These are phyloP conservation scores for Tolypocladium guangdongense DNA, from an alignment of 2,329 filamentous ascomycete species.

Conservation along the genomic window DNA sequence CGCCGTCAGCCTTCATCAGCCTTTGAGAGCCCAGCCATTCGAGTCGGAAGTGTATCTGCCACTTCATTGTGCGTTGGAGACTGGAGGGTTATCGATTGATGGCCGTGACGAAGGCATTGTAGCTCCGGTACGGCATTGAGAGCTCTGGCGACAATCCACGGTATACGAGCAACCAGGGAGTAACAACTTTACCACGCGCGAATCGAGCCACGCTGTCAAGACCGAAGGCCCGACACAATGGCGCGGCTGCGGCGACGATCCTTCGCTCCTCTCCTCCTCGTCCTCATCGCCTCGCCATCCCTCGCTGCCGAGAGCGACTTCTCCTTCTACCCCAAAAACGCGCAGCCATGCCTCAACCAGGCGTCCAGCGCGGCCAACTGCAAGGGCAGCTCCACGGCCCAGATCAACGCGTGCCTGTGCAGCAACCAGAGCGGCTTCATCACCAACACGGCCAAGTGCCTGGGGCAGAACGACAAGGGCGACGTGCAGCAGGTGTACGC, in stretches of 20 bases:
- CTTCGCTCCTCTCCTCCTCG: slow-evolving; percentile 17
- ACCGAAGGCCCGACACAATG: slow-evolving; percentile 8
- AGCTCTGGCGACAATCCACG: neutral
- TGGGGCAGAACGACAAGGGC: slow-evolving; percentile 21
- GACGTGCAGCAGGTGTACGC: slow-evolving; percentile 32
- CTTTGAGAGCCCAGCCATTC: too few relatives aligned
- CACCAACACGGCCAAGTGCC: slow-evolving; percentile 32
- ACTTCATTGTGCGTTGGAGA: neutral
- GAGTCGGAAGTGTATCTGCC: too few relatives aligned
- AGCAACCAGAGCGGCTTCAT: slow-evolving; percentile 37
- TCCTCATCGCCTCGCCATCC: slow-evolving; percentile 11
- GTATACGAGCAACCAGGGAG: too few relatives aligned
- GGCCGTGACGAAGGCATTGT: neutral
- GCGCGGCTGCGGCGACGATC: slow-evolving; percentile 11
- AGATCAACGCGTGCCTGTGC: slow-evolving; percentile 40
- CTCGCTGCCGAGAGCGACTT: slow-evolving; percentile 20
- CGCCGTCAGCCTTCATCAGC: neutral
- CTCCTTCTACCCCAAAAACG: slow-evolving; percentile 18
- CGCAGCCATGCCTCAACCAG: slow-evolving; percentile 29
- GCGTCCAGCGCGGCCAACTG: slow-evolving; percentile 30
- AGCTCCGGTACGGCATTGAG: neutral
- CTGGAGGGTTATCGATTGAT: neutral
- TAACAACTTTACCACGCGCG: too few relatives aligned
- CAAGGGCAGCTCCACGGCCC: slow-evolving; percentile 22
- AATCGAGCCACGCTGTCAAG: neutral